Base-by-base conservation (phyloP, 1,284 basidiomycete genomes). In the Cutaneotrichosporon sp. region DNA sequence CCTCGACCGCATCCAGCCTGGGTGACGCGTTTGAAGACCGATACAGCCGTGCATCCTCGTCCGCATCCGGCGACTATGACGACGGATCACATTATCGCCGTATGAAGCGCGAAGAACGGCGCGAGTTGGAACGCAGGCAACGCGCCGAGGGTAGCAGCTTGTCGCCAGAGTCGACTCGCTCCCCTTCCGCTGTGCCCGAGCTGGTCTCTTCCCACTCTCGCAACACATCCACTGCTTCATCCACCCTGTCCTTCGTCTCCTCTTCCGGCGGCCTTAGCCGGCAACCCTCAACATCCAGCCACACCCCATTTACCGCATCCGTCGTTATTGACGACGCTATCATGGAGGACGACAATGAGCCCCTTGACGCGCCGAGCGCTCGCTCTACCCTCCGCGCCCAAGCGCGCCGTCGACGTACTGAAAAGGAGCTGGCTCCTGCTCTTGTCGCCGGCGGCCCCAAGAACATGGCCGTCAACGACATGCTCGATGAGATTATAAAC, bases 401-500 rank as follows among this genome's bases (percentile, higher is more conserved):
- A n/a, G 22, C 35, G 14, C 52, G 52, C 17, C 38, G 41, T 9
- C 56, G 31, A 12, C 22, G 10, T 16, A 12, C 20, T 19, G n/a
- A 38, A 19, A 44, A 44, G 42, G 19, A 22, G 29, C 42, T 32
- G 19, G 29, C 42, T 44, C 42, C 42, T n/a, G 16, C 53, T 20
- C 66, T 67, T 27, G 58, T 64, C 56, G 65, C 67, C 3, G 46
- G 61, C 62, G 48, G 17, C 32, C 12, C 12, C 12, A 19, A 20
- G 34, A 63, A 64, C 24, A 63, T 67, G 42, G 63, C 64, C 2
- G 56, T 58, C 25, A 62, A 70, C 52, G 68, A 72, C 53, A 75
- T 76, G 72, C 61, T 76, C 16, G 72, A 76, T 45, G 72, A 75
- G 59, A 75, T 76, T 49, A 68, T 76, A 27, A 62, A 61, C 55